Evolutionary conservation across 2,329 filamentous ascomycete species (phyloP), one percentile per base, ranked within the genome.

Genomic region (Aureobasidium sp.): DNA sequence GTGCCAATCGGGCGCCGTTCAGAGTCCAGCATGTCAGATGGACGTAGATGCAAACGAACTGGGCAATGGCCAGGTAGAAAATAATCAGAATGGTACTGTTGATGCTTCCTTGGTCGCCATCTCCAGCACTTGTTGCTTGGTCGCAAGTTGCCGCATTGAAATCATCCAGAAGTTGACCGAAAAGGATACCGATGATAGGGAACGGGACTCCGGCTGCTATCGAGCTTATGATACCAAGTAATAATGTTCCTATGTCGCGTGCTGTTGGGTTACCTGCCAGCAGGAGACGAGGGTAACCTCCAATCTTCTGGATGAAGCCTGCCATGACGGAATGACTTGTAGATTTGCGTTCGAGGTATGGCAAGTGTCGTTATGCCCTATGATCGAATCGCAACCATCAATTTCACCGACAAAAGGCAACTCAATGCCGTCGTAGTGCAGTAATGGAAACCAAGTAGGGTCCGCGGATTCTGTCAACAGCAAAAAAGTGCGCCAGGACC

Each of bases 21-120:
- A 88, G 74, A 64, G 78, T 84, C 84, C 84, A 89, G 65, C 80
- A 85, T 10, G 81, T 75, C 31, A 84, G 77, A 67, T 88, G 82
- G 58, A 78, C 72, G 70, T 88, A 90, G 64, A 88, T 86, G 61
- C 82, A 74, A 40, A 78, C 76, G 65, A 89, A 85, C 62, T 82
- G 80, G 29, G 79, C 84, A 61, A 86, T 81, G 21, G 82, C 82
- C 38, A 89, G 78, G 68, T 85, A 86, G 15, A 86, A 79, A 23
- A 88, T 80, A 65, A 68, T 65, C 11, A 87, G 69, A 40, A 89
- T 81, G 66, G 84, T 86, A 53, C 74, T 67, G 68, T 84, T 79
- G 63, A 85, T 78, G 29, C 70, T 70, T 40, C 67, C 63, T 61
- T 81, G 74, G 42, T 78, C 72, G 33, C 67, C 65, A 9, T 67